Base-by-base conservation (phyloP, 371 early-diverging fungal species). In the Mucor saturninus region DNA sequence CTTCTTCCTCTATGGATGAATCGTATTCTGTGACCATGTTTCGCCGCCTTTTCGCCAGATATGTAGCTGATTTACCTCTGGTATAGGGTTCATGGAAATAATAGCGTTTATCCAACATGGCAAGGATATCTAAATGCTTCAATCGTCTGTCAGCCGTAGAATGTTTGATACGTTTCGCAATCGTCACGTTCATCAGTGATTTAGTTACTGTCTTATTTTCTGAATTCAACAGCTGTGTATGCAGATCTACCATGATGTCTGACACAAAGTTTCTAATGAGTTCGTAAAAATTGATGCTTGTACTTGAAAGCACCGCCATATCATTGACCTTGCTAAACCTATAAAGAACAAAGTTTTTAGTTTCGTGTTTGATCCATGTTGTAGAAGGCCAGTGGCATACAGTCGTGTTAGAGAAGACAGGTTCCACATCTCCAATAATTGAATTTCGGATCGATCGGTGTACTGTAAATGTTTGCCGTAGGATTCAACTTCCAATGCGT, bases 341-440 rank as follows among this genome's bases (percentile, higher is more conserved):
- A 29, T n/a, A 8, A 28, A 35, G 35, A 4, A 4, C 8, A 35
- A 35, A 43, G 11, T 38, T 38, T 38, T 38, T 8, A 38, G 11
- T 8, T 8, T 38, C 11, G 39, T 6, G 9, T 15, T 42, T 30
- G 13, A 5, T 29, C n/a, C 5, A 50, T 40, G 13, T 26, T 30
- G 13, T 31, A 30, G 3, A 4, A 21, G 15, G 0, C 6, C n/a
- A 35, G 26, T 39, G 6, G 38, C 50, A 58, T 65, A 69, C 69
- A 61, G 21, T n/a, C 48, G n/a, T 35, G 56, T 49, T 4, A 69
- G 13, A 7, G 54, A 53, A 3, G 69, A 62, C 29, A 62, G 35
- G 14, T 65, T 54, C 58, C 49, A 62, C 7, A 69, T 7, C 30
- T 69, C 59, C 50, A 69, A 59, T 10, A 69, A 21, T 14, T 62